Base-by-base conservation (phyloP, 2,329 filamentous ascomycete genomes). In the Diatrype stigma region DNA sequence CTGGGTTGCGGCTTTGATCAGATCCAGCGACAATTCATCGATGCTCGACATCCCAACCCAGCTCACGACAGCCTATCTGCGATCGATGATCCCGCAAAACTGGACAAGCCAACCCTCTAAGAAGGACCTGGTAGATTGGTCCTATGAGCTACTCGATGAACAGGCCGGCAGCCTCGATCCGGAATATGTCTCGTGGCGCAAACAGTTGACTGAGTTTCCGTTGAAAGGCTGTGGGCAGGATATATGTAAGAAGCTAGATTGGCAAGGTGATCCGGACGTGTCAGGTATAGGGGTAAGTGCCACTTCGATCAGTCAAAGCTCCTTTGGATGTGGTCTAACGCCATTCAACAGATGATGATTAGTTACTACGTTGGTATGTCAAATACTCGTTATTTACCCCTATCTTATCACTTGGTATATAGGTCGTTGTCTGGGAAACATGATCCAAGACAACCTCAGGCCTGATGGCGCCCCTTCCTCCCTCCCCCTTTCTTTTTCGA, bases 181-280 rank as follows among this genome's bases (percentile, higher is more conserved):
- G 11, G 40, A 44, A 23, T 44, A 44, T 19, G 22, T n/a, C 11
- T 6, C 2, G 1, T 44, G 40, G 14, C 10, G 23, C 22, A 26
- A 44, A 2, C 16, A 11, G 10, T 7, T n/a, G 19, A 21, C 14
- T n/a, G 10, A 28, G 4, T 3, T 17, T 17, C 40, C 40, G 3
- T 23, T 42, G 12, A 44, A 6, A 16, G 3, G 22, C 8, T 44
- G 40, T 17, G 12, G n/a, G 12, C 4, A 26, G 11, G 1, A 12
- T 7, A 44, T 59, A 16, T 60, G 58, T 48, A 38, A 48, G 45
- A 48, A 49, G 6, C 46, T 60, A 6, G 44, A 48, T 46, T 60
- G 55, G 51, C 32, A 35, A 4, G 58, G 60, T 28, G 57, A 62
- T n/a, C 26, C 49, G 6, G 60, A 62, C 35, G 46, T 58, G 16